These are phyloP conservation scores for Phytophthora sojae DNA, from an alignment of 352 stramenopile species.

Conservation along the genomic window DNA sequence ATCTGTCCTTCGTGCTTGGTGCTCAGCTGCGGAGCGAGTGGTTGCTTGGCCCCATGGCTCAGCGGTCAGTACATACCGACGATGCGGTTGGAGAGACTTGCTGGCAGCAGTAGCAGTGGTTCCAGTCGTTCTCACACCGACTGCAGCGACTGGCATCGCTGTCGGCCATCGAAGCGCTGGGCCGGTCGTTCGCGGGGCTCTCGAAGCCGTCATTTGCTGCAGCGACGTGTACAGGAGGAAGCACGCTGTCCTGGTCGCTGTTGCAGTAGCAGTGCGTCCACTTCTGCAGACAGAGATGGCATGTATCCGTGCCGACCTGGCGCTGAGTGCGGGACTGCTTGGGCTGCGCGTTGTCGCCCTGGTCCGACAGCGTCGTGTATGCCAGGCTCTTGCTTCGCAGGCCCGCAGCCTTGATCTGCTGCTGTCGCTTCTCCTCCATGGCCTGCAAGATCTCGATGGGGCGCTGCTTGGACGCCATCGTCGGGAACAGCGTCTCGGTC, in stretches of 20 bases:
- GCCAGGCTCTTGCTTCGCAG: constrained; percentile 63
- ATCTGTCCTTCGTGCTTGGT: background rate
- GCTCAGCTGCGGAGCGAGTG: background rate
- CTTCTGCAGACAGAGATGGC: constrained; percentile 79
- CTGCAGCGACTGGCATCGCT: constrained; percentile 76
- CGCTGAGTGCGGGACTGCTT: constrained; percentile 43
- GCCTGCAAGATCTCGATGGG: constrained; percentile 70
- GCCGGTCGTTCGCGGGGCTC: constrained; percentile 26
- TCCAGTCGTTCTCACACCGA: constrained; percentile 72
- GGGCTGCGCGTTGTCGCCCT: constrained; percentile 41
- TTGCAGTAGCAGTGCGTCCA: constrained; percentile 92
- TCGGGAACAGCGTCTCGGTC: constrained; percentile 57
- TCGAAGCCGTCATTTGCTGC: constrained; percentile 10
- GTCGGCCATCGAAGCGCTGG: constrained; percentile 55
- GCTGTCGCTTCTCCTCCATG: constrained; percentile 76
- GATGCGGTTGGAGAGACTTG: constrained; percentile 73
- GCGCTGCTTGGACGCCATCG: constrained; percentile 59
- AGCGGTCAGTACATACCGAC: constrained; percentile 69
- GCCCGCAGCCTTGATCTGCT: constrained; percentile 69
- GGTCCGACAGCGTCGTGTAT: constrained; percentile 51
- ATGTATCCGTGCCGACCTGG: constrained; percentile 76
- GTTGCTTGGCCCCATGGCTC: constrained; percentile 16
- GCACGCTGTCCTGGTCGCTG: constrained; percentile 78
- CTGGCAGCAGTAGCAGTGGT: constrained; percentile 82
- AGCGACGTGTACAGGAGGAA: constrained; percentile 47